These are phyloP conservation scores for Stylonectria norvegica DNA, from an alignment of 2,329 filamentous ascomycete genomes.

Conservation along the genomic window DNA sequence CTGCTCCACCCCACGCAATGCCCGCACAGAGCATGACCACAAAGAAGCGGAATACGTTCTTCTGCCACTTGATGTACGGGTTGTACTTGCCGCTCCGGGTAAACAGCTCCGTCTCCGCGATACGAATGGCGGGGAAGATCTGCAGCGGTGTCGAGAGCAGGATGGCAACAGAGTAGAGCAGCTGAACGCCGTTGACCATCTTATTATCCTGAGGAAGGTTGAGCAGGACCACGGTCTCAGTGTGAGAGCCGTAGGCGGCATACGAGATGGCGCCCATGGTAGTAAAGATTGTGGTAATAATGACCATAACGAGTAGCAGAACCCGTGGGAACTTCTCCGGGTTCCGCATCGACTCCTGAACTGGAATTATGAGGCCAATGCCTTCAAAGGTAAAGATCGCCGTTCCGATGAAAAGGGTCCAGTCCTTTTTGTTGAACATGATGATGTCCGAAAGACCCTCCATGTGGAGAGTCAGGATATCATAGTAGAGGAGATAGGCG, in stretches of 20 bases:
- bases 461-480: constrained; percentile 74
- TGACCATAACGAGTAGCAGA: constrained; percentile 85
- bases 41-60: constrained; percentile 94
- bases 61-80: constrained; percentile 98
- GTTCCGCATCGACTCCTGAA: constrained; percentile 94
- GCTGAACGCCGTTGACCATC: constrained; percentile 92
- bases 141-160: constrained; percentile 91
- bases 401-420: constrained; percentile 97
- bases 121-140: constrained; percentile 96
- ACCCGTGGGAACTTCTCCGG: constrained; percentile 88
- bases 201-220: constrained; percentile 96
- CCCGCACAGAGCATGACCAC: constrained; percentile 81
- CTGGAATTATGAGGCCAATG: constrained; percentile 94
- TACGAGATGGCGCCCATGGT: constrained; percentile 92
- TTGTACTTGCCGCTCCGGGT: constrained; percentile 96
- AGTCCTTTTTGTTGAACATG: constrained; percentile 84
- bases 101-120: constrained; percentile 91
- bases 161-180: constrained; percentile 97
- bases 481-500: constrained; percentile 93
- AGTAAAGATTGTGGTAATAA: constrained; percentile 88
- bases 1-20: constrained; percentile 89
- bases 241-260: constrained; percentile 90
- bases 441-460: constrained; percentile 81
- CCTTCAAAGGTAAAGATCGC: constrained; percentile 99
- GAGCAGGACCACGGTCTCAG: constrained; percentile 92